Percentiles rank a stretch among this genome's conserved stretches.
phyloP scores from a whole-genome alignment of 1,139 yeast genomes.

The Geotrichum phurueaensis region DNA sequence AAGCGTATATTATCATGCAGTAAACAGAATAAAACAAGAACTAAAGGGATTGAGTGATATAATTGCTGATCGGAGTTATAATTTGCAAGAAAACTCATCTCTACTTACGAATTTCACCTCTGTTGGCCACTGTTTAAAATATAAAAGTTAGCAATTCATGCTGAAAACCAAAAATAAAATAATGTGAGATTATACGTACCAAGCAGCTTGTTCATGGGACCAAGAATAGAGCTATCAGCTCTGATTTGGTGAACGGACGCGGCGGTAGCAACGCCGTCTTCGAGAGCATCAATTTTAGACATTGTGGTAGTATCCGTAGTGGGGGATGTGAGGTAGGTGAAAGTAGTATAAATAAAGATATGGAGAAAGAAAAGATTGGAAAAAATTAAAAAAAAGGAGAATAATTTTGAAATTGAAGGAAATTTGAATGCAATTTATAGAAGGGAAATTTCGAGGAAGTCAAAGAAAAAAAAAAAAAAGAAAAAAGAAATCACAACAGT shows the following conservation, averaged over 20 bases:
- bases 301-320: not conserved
- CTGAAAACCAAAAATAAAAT: not conserved
- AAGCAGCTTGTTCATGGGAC: conserved; percentile 38
- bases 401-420: not conserved
- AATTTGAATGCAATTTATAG: not conserved
- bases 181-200: conserved; percentile 21
- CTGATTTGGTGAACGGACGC: conserved; percentile 31
- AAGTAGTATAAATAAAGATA: not conserved
- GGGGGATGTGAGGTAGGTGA: not conserved
- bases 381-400: not conserved
- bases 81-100: not conserved
- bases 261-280: conserved; percentile 16
- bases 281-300: conserved; percentile 9
- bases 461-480: not conserved
- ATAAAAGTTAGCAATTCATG: not conserved
- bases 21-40: not conserved
- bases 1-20: not conserved
- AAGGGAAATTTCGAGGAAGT: not conserved
- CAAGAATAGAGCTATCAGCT: conserved; percentile 36
- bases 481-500: not conserved
- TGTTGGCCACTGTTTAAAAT: conserved; percentile 66
- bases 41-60: not conserved
- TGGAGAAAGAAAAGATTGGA: not conserved
- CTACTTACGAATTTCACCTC: conserved; percentile 75
- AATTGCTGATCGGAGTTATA: not conserved